These are phyloP conservation scores for Orobanche coerulescens DNA, from an alignment of 257 asterid genomes.

Conservation along the genomic window DNA sequence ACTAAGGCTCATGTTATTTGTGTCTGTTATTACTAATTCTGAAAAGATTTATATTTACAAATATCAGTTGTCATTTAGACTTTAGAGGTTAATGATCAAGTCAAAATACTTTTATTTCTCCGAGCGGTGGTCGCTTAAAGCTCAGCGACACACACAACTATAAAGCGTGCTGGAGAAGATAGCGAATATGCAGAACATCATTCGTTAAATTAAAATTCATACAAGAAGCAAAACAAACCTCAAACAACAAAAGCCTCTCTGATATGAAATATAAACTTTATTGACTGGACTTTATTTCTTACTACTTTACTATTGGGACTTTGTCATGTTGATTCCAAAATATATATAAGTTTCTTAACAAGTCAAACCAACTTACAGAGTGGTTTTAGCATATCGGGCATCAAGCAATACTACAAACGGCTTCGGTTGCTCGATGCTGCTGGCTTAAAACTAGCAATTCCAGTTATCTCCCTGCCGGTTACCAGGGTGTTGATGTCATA, in stretches of 20 bases:
- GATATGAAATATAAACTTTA: not conserved
- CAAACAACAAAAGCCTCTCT: not conserved
- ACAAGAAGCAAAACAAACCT: not conserved
- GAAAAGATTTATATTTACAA: too few species aligned
- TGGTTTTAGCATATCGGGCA: not conserved
- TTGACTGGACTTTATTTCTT: not conserved
- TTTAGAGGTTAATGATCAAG: too few species aligned
- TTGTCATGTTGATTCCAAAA: not conserved
- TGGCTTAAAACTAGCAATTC: conserved; percentile 79
- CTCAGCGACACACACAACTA: too few species aligned
- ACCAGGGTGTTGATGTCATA: conserved; percentile 94
- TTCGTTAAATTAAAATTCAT: too few species aligned
- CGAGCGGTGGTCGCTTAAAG: too few species aligned
- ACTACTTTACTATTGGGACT: not conserved
- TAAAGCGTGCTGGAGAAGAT: too few species aligned
- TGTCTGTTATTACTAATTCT: too few species aligned
- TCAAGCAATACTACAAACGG: conserved; percentile 41
- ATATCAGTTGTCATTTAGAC: too few species aligned
- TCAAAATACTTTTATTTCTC: too few species aligned
- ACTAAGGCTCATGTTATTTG: too few species aligned
- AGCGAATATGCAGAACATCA: too few species aligned
- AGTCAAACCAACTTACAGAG: not conserved
- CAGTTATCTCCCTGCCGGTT: conserved; percentile 90
- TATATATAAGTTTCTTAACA: not conserved
- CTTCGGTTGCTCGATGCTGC: conserved; percentile 48